These are phyloP conservation scores for Leccinum brunneo-olivaceum DNA, from an alignment of 1,284 basidiomycete genomes.

Conservation along the genomic window DNA sequence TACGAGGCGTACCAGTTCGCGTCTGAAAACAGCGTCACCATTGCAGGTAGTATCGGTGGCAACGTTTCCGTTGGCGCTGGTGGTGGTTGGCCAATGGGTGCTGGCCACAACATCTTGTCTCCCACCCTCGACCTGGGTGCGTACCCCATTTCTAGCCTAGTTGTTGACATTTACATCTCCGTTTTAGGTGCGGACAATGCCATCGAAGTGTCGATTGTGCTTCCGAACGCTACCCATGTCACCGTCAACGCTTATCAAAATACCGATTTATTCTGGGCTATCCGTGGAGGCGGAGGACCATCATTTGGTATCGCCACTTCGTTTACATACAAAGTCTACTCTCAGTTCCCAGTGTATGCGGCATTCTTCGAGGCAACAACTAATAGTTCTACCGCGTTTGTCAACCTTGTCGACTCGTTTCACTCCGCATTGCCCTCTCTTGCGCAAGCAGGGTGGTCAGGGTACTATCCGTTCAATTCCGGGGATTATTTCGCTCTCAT, in stretches of 20 bases:
- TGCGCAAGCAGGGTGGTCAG: background rate
- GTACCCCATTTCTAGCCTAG: background rate
- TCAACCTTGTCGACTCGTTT: background rate
- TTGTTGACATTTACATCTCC: background rate
- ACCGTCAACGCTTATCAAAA: conserved; percentile 9
- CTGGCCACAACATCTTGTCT: conserved; percentile 37
- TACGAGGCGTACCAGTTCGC: background rate
- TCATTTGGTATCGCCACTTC: conserved; percentile 11
- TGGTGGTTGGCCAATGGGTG: conserved; percentile 37
- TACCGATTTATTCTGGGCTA: background rate
- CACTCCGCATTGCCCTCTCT: background rate
- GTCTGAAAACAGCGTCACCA: background rate
- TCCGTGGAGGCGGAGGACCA: conserved; percentile 44
- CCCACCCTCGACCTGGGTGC: conserved; percentile 38
- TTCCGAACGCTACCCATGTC: conserved; percentile 6
- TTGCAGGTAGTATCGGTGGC: background rate
- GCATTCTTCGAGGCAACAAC: conserved; percentile 27
- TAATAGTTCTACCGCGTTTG: conserved; percentile 14
- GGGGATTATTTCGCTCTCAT: background rate
- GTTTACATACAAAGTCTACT: background rate
- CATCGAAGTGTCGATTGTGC: conserved; percentile 18
- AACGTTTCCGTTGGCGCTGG: conserved; percentile 33
- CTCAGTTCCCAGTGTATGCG: conserved; percentile 12
- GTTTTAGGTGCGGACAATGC: conserved; percentile 37
- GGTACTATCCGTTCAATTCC: background rate